Conservation (phyloP, 768 basidiomycete species). For the Zangia roseola region DNA sequence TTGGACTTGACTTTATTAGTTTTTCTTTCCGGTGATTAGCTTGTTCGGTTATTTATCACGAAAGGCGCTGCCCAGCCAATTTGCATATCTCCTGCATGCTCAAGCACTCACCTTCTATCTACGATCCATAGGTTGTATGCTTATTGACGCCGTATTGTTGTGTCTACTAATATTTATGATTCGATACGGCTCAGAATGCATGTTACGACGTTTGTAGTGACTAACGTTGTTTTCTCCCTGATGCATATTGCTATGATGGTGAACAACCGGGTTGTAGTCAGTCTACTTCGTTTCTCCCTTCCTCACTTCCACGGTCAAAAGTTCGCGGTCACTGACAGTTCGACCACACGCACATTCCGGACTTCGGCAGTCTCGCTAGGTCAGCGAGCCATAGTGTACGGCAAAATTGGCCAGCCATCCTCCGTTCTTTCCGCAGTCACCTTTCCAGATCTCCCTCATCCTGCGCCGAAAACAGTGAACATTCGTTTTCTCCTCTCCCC, state of each 20-base stretch:
- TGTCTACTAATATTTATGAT: conserved; percentile 11
- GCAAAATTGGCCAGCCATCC: conserved; percentile 56
- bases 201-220: no score
- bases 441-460: conserved; percentile 51
- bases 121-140: conserved; percentile 24
- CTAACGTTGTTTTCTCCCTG: no score
- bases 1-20: conserved; percentile 10
- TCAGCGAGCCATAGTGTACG: conserved; percentile 68
- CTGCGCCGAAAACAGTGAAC: conserved; percentile 58
- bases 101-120: conserved; percentile 16
- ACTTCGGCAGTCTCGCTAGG: conserved; percentile 31
- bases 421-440: conserved; percentile 56
- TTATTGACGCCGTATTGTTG: conserved; percentile 12
- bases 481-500: conserved; percentile 68
- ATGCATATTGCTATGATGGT: neutral
- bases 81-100: conserved; percentile 15
- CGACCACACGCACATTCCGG: conserved; percentile 23
- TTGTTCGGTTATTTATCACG: conserved; percentile 8
- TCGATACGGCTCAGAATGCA: no score
- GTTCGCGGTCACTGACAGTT: neutral
- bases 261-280: no score
- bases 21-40: conserved; percentile 12
- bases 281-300: neutral
- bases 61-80: conserved; percentile 3
- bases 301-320: neutral